These are phyloP conservation scores for Aspergillus sergii DNA, from an alignment of 2,329 filamentous ascomycete species.

Conservation along the genomic window DNA sequence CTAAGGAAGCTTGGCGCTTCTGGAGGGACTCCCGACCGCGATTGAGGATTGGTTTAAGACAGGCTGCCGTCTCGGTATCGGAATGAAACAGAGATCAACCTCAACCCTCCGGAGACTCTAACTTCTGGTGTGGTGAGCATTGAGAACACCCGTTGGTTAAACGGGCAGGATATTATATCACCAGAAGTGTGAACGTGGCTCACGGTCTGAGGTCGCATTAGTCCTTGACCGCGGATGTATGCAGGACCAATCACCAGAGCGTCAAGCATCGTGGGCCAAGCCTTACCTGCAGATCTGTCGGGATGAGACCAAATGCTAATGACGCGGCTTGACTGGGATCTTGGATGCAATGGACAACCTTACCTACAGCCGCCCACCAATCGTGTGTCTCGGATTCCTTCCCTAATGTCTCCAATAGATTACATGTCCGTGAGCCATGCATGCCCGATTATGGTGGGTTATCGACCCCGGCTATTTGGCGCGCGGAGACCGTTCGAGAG, in stretches of 20 bases:
- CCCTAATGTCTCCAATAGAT: neutral
- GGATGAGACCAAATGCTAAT: neutral
- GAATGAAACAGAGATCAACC: neutral
- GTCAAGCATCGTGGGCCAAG: neutral
- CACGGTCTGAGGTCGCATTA: neutral
- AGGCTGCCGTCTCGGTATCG: neutral
- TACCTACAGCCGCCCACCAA: neutral
- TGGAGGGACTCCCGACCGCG: neutral
- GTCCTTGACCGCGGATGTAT: neutral
- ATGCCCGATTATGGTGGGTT: neutral
- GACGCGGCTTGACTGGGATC: neutral
- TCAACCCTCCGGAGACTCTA: no score
- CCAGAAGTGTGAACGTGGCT: neutral
- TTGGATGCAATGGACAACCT: neutral
- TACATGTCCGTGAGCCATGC: neutral
- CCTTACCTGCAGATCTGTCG: constrained; percentile 1
- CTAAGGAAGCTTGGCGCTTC: neutral
- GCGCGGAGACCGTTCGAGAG: no score
- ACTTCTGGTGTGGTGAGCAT: neutral
- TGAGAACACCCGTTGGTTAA: neutral
- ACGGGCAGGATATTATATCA: neutral
- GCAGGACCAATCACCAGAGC: neutral
- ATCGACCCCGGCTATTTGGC: neutral
- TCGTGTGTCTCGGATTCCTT: neutral
- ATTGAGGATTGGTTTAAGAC: neutral